These are phyloP conservation scores for Chlorella vulgaris DNA, from an alignment of 139 green algal species.

Conservation along the genomic window DNA sequence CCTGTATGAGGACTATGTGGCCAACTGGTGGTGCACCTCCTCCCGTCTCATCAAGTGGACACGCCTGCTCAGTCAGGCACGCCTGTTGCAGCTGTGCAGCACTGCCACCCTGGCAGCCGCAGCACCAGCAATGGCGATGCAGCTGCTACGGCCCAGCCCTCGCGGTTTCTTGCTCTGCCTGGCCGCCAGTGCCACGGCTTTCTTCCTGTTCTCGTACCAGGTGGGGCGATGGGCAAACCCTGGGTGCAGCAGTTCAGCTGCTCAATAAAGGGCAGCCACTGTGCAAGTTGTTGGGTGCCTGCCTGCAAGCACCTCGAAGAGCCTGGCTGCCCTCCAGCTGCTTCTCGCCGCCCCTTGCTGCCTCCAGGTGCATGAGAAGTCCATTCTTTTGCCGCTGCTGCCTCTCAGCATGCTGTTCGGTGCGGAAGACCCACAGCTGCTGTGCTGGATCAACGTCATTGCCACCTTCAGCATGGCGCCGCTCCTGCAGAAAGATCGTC, in stretches of 20 bases:
- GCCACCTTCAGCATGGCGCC: conserved; percentile 89
- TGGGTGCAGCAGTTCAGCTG: not conserved
- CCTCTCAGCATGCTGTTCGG: conserved; percentile 79
- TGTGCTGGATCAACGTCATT: conserved; percentile 61
- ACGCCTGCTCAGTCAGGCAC: conserved; percentile 47
- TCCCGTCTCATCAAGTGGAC: conserved; percentile 91
- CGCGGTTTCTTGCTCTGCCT: conserved; percentile 81
- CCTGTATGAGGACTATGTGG: conserved; percentile 98
- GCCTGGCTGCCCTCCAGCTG: too few species aligned
- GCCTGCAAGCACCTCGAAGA: too few species aligned
- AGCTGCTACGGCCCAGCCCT: conserved; percentile 61
- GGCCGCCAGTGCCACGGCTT: conserved; percentile 82
- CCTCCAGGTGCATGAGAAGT: conserved; percentile 97
- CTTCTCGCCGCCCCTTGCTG: not conserved
- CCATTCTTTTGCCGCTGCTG: conserved; percentile 90
- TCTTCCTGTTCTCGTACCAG: conserved; percentile 98
- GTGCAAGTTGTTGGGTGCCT: too few species aligned
- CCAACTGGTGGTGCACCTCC: conserved; percentile 96
- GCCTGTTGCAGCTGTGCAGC: conserved; percentile 59
- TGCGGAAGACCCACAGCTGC: conserved; percentile 53
- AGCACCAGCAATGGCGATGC: conserved; percentile 70
- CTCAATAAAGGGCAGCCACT: too few species aligned
- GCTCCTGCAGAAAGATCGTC: conserved; percentile 85
- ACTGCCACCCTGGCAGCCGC: conserved; percentile 66
- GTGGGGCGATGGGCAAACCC: conserved; percentile 41